Evolutionary conservation across 768 basidiomycete species (phyloP).

Genomic region (Clavaria fumosa): DNA sequence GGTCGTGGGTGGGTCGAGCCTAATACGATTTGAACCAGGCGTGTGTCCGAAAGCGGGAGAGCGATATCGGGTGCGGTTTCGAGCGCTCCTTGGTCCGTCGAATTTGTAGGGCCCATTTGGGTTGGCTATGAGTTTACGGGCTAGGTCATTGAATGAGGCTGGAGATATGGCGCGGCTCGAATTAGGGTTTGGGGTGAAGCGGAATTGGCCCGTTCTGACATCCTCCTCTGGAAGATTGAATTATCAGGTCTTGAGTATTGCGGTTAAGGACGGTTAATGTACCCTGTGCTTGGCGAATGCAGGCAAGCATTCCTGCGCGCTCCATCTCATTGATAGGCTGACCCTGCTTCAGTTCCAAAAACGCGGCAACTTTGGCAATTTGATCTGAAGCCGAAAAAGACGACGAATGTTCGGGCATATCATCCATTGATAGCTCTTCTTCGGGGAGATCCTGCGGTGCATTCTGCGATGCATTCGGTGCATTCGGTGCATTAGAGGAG

Average conservation of each 20-base stretch:
- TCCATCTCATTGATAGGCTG: conserved; percentile 36
- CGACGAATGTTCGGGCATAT: neutral
- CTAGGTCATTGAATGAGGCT: no score
- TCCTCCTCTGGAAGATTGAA: neutral
- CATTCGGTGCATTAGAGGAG: no score
- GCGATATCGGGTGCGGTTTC: conserved; percentile 50
- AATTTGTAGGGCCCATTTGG: conserved; percentile 63
- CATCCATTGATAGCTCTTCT: neutral
- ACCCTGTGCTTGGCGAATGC: conserved; percentile 33
- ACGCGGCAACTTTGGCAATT: conserved; percentile 32
- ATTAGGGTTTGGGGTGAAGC: conserved; percentile 38
- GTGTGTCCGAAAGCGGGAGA: conserved; percentile 64
- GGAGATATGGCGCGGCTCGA: no score
- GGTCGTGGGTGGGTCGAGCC: conserved; percentile 4
- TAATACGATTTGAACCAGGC: conserved; percentile 27
- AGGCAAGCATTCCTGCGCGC: conserved; percentile 36
- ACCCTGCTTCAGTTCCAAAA: conserved; percentile 32
- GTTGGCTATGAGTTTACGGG: no score
- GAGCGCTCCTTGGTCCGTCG: conserved; percentile 62
- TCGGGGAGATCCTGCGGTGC: neutral
- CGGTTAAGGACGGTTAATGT: neutral
- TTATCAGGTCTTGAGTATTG: no score
- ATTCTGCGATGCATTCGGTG: no score
- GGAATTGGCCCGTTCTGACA: conserved; percentile 32
- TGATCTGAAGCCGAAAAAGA: conserved; percentile 27